Evolutionary conservation across 129 eudicot species (phyloP).

Genomic region (Arctium minus): DNA sequence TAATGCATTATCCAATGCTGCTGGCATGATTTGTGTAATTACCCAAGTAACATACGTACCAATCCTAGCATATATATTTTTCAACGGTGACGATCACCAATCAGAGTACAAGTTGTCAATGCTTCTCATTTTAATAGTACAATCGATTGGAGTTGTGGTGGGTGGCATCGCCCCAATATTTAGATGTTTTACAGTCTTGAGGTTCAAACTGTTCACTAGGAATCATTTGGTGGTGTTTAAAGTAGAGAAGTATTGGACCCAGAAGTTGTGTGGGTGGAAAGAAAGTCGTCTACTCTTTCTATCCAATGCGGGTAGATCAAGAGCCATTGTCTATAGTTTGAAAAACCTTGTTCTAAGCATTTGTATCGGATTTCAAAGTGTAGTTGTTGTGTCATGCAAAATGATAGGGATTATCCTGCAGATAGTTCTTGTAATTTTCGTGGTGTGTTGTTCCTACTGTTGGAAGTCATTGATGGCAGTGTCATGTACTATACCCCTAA

Average conservation of each 20-base stretch:
- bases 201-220: neutral
- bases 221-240: neutral
- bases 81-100: too few relatives aligned
- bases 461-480: neutral
- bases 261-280: neutral
- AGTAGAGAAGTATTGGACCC: constrained; percentile 19
- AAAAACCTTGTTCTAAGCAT: neutral
- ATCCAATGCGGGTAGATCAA: neutral
- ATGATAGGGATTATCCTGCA: neutral
- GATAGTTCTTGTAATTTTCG: neutral
- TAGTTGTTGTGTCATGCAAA: constrained; percentile 9
- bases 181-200: neutral
- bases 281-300: neutral
- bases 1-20: neutral
- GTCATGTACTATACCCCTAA: neutral
- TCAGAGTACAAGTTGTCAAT: constrained; percentile 1
- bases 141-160: constrained; percentile 5
- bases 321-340: neutral
- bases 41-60: neutral
- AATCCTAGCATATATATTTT: too few relatives aligned
- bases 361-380: neutral
- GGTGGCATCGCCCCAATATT: constrained; percentile 16
- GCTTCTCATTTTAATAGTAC: neutral
- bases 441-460: neutral
- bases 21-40: neutral